phyloP scores from a whole-genome alignment of 352 stramenopile genomes.

The Plasmopara halstedii region DNA sequence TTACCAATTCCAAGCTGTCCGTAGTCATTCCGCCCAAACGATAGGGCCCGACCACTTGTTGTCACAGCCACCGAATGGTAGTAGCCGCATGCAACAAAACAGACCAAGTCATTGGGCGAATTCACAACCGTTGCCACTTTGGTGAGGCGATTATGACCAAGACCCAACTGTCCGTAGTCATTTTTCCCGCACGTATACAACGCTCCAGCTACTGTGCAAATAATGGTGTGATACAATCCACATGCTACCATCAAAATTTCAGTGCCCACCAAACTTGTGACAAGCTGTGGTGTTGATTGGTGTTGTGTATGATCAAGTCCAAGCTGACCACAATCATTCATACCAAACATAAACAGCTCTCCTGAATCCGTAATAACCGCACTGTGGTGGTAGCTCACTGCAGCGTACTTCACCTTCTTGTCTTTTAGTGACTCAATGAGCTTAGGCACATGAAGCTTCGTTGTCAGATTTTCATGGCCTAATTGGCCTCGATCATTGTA shows the following conservation, averaged over 20 bases:
- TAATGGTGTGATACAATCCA: constrained; percentile 78
- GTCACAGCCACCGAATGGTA: constrained; percentile 79
- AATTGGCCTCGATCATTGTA: constrained; percentile 86
- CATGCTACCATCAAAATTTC: constrained; percentile 74
- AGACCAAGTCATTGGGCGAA: constrained; percentile 63
- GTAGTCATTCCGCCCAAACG: constrained; percentile 85
- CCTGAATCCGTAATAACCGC: constrained; percentile 63
- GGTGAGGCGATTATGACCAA: constrained; percentile 72
- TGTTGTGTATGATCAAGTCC: constrained; percentile 78
- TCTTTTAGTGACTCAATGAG: constrained; percentile 79
- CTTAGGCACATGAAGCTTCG: constrained; percentile 80
- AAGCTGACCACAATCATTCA: constrained; percentile 86
- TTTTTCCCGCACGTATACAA: constrained; percentile 83
- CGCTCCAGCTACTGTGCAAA: constrained; percentile 60
- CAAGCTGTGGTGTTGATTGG: constrained; percentile 59
- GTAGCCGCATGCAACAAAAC: constrained; percentile 81
- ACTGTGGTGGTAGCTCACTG: constrained; percentile 84
- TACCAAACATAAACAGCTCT: constrained; percentile 83
- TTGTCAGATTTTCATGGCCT: constrained; percentile 76
- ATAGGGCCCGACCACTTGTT: constrained; percentile 52
- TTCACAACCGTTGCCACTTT: constrained; percentile 53
- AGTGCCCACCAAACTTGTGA: constrained; percentile 63
- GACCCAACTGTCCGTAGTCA: constrained; percentile 78
- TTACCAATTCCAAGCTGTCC: constrained; percentile 79
- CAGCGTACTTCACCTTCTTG: constrained; percentile 72